Conservation (phyloP, 768 basidiomycete species). For the Hemileccinum rubropunctum region DNA sequence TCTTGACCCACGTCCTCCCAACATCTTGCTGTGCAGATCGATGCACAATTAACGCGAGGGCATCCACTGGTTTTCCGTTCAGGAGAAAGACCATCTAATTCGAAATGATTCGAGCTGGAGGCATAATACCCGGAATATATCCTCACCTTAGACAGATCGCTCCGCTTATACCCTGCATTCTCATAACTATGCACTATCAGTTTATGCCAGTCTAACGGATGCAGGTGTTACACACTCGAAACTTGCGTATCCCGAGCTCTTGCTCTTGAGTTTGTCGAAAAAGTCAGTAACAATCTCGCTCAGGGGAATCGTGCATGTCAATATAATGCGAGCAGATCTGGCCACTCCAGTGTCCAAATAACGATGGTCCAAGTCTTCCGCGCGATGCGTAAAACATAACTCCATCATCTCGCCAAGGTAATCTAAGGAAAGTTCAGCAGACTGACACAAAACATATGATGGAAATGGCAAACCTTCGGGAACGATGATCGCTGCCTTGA, state of each 20-base stretch:
- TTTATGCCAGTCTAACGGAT: not conserved
- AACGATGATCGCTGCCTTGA: conserved; percentile 90
- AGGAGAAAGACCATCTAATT: conserved; percentile 85
- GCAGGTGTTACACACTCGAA: conserved; percentile 65
- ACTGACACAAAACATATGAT: not conserved
- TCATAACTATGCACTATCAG: conserved; percentile 69
- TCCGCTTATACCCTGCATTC: conserved; percentile 82
- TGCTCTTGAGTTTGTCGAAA: conserved; percentile 91
- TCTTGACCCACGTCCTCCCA: conserved; percentile 85
- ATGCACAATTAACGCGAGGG: conserved; percentile 89
- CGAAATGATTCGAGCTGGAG: conserved; percentile 1
- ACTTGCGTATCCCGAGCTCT: conserved; percentile 88
- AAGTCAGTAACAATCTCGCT: conserved; percentile 94
- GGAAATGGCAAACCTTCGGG: conserved; percentile 68
- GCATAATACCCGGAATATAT: not conserved
- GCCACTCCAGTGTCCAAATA: conserved; percentile 65
- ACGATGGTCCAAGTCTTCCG: conserved; percentile 76
- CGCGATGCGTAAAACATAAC: conserved; percentile 83
- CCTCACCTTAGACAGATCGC: conserved; percentile 78
- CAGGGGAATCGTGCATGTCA: conserved; percentile 83
- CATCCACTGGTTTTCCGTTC: conserved; percentile 88
- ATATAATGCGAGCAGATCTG: conserved; percentile 59
- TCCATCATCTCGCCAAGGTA: conserved; percentile 98
- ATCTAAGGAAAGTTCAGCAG: conserved; percentile 42
- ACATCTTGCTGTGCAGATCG: conserved; percentile 70